Evolutionary conservation across 805 yeast species (phyloP), one percentile per base, ranked within the genome.

Genomic region (Candida berthetii): DNA sequence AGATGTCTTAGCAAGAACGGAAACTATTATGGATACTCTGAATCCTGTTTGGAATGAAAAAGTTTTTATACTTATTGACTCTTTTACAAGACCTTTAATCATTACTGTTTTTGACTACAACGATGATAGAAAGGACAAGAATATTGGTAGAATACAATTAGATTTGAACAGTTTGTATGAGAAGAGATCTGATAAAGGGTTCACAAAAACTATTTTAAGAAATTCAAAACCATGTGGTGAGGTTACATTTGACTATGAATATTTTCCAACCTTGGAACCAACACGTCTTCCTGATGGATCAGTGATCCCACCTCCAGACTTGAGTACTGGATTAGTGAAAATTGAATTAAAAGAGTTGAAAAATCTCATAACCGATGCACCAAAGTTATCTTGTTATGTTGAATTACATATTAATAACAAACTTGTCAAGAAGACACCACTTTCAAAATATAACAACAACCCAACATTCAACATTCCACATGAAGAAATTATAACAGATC

Each of bases 271-370:
- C 13, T 65, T 88, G 45, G 66, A 66, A 43, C 57, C 65, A 69
- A 76, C 63, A 70, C 78, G 43, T 61, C 69, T 50, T 66, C 76
- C 86, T 3, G 96, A 88, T 61, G 96, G 96, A 39, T 82, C 90
- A 3, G 70, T 75, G 41, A 82, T 80, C 48, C 87, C 95, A 37
- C 85, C 95, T 36, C 96, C 96, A 36, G 96, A 88, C 49, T 76
- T 87, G 59, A 91, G 90, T 65, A 88, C 97, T 13, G 99, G 99
- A 72, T 81, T 95, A 52, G 79, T 83, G 17, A 73, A 80, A 53
- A 65, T 91, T 49, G 83, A 80, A 44, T 62, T 86, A 37, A 57
- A 68, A 25, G 85, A 80, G 50, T 82, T 85, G 20, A 78, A 87
- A 64, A 76, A 48, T 35, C 42, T 57, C 9, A 22, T 16, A 8